Evolutionary conservation across 1,139 yeast genomes (phyloP), one percentile per base, ranked within the genome.

Genomic region (Saccharomycopsis crataegensis): DNA sequence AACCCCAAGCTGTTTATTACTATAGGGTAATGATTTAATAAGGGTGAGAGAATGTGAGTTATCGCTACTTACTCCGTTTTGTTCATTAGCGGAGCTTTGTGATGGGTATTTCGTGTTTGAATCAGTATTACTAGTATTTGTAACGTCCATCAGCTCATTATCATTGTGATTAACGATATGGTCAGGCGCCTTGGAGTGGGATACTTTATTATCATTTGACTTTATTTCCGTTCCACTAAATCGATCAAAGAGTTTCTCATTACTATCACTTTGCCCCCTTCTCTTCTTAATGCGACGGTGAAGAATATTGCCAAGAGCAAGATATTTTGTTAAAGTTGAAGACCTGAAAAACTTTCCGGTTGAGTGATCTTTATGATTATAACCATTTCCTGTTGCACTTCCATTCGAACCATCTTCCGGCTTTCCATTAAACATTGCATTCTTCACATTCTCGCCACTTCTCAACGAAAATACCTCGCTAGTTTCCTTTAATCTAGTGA

Each of bases 401-500:
- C 22, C 43, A 41, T 12, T 41, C 11, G 43, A 43, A 22, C 28
- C 28, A 22, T 22, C 28, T 22, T 22, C 28, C 3, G 28, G 9
- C 12, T 48, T 44, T 33, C 41, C 51, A 34, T 16, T 50, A 11
- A 46, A n/a, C 44, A 22, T 51, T 32, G 48, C 37, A 34, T 48
- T 58, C 37, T 51, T 53, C 42, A 56, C 34, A 43, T 53, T 53
- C 34, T 55, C 58, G 12, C 46, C 57, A 9, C 46, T 53, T 16
- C 50, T 49, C 36, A 56, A 49, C 5, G 59, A 54, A 34, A 56
- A 51, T 9, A 74, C 79, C 64, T 88, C 96, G 1, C 97, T 87
- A 0, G 96, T 96, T 57, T 83, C 81, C 64, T 86, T 89, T 46
- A 91, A 76, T 57, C 83, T 76, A 46, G 89, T 79, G 53, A 93